Conservation (phyloP, 2,329 filamentous ascomycete species). For the Calonectria montana region DNA sequence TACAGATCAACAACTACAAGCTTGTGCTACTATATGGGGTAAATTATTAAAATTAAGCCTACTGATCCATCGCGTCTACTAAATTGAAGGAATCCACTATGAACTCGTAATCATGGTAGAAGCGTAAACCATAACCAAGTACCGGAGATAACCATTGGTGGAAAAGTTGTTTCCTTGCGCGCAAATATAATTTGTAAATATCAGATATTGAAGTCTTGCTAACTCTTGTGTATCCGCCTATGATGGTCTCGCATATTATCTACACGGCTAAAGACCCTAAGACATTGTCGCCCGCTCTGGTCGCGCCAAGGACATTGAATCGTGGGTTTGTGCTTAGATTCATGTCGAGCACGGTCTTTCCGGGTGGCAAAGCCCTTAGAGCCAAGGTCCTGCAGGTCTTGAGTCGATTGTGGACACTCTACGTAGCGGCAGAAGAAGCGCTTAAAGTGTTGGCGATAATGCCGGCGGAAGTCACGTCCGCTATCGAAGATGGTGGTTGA, state of each 20-base stretch:
- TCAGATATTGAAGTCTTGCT: background rate
- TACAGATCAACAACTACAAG: background rate
- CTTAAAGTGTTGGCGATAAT: conserved; percentile 1
- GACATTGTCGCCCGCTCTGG: background rate
- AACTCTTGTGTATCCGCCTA: background rate
- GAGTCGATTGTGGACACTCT: background rate
- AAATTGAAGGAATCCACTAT: background rate
- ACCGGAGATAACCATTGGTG: background rate
- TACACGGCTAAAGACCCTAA: background rate
- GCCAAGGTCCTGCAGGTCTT: background rate
- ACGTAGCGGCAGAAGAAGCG: background rate
- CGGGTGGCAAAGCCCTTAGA: background rate
- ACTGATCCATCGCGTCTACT: background rate
- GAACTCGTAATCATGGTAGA: background rate
- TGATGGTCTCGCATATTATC: background rate
- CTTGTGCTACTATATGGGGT: background rate
- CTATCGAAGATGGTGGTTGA: background rate
- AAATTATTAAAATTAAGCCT: background rate
- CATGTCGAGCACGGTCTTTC: background rate
- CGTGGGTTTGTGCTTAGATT: background rate
- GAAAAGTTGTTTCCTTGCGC: background rate
- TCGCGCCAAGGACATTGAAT: background rate
- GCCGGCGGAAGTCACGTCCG: background rate
- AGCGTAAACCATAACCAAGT: background rate
- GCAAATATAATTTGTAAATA: background rate